Evolutionary conservation across 108 stramenopile species (phyloP), one percentile per base, ranked within the genome.

Genomic region (Skeletonema tropicum): DNA sequence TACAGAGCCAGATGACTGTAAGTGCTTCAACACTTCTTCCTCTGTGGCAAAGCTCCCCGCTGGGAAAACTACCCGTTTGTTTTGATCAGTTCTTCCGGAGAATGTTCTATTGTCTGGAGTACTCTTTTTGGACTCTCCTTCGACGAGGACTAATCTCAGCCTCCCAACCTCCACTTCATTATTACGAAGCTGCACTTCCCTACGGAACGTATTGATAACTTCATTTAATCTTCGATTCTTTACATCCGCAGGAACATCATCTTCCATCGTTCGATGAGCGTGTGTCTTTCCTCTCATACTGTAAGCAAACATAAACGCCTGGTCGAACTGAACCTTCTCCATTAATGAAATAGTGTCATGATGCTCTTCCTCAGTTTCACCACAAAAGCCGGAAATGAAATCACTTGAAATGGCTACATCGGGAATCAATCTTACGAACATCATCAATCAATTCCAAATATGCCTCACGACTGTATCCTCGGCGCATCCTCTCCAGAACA

Each of bases 261-360:
- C 99, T 48, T 89, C 76, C 83, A 98, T 87, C 6, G 87, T 88
- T 13, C 92, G 82, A 75, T 94, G 94, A 5, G 99, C 99, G 73
- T 95, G 95, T 11, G 99, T 99, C 48, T 91, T 87, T 39, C 90
- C 97, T 66, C 99, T 82, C 95, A 97, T 83, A 55, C 89, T 91
- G 79, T 99, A 99, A 29, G 96, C 96, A 87, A 97, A 99, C 94
- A 99, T 91, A 80, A 95, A 99, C 41, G 97, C 98, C 79, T 98
- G 96, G 35, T 96, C 94, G 71, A 96, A 99, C 31, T 87, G 76
- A 4, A 98, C 95, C 10, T 83, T 63, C 63, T 96, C 83, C 88
- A 99, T 89, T 12, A 99, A 79, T 5, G 86, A 75, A 8, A 99
- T 64, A 0, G 98, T 99, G 32, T 98, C 90, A 12, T 30, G 63